Percentiles rank a stretch among this genome's conserved stretches.
Conservation (phyloP, 176 grass and related monocot species). For the Elymus sibiricus region DNA sequence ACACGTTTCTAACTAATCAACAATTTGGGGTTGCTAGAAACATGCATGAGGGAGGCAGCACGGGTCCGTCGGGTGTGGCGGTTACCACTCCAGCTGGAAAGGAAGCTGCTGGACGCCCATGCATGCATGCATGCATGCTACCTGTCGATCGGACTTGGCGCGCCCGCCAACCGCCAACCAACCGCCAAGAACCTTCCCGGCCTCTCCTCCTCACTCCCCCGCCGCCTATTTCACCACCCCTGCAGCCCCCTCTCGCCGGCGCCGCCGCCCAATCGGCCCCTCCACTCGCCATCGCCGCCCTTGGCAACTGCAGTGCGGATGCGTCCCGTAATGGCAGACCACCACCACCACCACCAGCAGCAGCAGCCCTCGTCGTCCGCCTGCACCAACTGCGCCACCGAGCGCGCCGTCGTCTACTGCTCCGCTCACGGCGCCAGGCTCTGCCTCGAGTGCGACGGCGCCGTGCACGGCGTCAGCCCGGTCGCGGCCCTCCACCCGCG, state of each 20-base stretch:
- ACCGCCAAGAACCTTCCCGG: neutral
- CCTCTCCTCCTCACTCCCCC: neutral
- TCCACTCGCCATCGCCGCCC: neutral
- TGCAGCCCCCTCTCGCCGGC: neutral
- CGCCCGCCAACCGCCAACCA: neutral
- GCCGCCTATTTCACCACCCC: neutral
- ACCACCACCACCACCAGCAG: neutral
- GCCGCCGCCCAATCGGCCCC: neutral
- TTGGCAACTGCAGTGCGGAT: neutral
- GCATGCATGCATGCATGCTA: too few relatives aligned
- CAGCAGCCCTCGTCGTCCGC: neutral
- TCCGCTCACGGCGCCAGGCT: conserved; percentile 34
- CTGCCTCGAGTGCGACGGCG: conserved; percentile 45
- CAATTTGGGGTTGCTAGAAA: too few relatives aligned
- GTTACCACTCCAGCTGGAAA: neutral
- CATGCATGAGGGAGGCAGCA: too few relatives aligned
- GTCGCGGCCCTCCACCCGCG: conserved; percentile 24
- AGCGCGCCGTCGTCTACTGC: conserved; percentile 53
- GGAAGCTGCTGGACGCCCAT: neutral
- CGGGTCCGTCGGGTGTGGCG: too few relatives aligned
- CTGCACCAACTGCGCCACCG: conserved; percentile 25
- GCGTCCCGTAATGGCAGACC: neutral
- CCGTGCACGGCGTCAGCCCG: conserved; percentile 27
- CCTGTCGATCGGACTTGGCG: neutral
- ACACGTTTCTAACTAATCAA: too few relatives aligned